A percentile compares a stretch with the other conserved stretches of the same genome.
Conservation (phyloP, 805 yeast species). For the Lipomyces mesembrius region DNA sequence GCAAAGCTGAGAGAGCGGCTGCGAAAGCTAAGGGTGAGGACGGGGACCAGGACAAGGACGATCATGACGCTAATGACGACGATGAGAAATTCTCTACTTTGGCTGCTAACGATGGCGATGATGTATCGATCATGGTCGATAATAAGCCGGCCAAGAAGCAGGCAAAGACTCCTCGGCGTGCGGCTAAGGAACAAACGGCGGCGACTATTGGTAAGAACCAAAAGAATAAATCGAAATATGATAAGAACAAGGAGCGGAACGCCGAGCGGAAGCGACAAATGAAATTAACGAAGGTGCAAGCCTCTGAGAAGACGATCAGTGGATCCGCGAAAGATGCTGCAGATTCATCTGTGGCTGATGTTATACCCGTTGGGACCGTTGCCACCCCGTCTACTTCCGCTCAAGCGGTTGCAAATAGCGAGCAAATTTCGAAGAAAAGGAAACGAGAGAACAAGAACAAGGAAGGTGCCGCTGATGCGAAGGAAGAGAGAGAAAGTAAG, state of each 20-base stretch:
- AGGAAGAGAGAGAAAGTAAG: neutral
- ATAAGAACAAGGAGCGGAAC: conserved; percentile 4
- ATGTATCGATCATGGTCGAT: neutral
- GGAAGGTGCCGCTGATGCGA: neutral
- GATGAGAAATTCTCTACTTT: neutral
- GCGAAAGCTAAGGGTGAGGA: neutral
- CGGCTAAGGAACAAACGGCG: neutral
- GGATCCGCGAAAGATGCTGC: neutral
- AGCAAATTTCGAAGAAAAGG: neutral
- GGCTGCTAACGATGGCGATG: neutral
- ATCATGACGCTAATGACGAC: neutral
- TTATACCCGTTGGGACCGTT: neutral
- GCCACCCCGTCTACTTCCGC: neutral
- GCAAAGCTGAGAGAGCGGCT: conserved; percentile 1
- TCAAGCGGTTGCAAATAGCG: neutral
- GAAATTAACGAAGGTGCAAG: neutral
- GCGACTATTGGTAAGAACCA: neutral
- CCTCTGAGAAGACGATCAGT: neutral
- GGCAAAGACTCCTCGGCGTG: neutral
- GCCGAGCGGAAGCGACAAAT: neutral
- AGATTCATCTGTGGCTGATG: neutral
- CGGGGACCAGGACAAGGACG: neutral
- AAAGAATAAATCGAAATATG: neutral
- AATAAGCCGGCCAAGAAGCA: neutral
- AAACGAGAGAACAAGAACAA: neutral